Base-by-base conservation (phyloP, 306 rosid genomes). In the Lupinus albus region DNA sequence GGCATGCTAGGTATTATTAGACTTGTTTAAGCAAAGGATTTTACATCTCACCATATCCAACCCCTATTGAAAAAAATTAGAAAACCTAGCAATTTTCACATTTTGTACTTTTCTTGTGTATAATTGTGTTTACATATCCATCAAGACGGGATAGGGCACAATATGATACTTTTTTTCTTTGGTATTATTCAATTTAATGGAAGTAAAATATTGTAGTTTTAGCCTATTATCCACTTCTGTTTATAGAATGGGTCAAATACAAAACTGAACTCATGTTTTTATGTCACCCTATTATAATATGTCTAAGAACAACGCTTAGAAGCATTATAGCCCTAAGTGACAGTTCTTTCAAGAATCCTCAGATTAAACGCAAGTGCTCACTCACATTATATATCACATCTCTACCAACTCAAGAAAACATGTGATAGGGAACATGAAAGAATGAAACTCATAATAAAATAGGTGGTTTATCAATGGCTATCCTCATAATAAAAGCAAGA, bases 401-500 rank as follows among this genome's bases (percentile, higher is more conserved):
- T 25, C 30, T 25, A 25, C 30, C 4, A 25, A 25, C 30, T 25
- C 30, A 25, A 2, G 70, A 8, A 12, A 4, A 59, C 25, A 47
- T 7, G 28, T 7, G 28, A 17, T 59, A 4, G 48, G 51, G 9
- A 53, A 38, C 13, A 5, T 12, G n/a, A 49, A 38, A 60, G 17
- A 53, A 50, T 7, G 0, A 61, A 61, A 15, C 20, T 51, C 11
- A 11, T 38, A 8, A 30, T 46, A 55, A 55, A 64, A 48, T 49
- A 70, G 41, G 33, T 15, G 45, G 66, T 14, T 12, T 6, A 9
- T 47, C 25, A 28, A 47, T 25, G 55, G 58, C 55, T 38, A 16
- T 55, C 54, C 8, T 8, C 49, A 46, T 32, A 8, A 57, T 64
- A 56, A 47, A 47, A 48, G 59, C 73, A 65, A 49, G 25, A 50